Conservation (phyloP, 495 filamentous ascomycete genomes). For the Parathielavia appendiculata region DNA sequence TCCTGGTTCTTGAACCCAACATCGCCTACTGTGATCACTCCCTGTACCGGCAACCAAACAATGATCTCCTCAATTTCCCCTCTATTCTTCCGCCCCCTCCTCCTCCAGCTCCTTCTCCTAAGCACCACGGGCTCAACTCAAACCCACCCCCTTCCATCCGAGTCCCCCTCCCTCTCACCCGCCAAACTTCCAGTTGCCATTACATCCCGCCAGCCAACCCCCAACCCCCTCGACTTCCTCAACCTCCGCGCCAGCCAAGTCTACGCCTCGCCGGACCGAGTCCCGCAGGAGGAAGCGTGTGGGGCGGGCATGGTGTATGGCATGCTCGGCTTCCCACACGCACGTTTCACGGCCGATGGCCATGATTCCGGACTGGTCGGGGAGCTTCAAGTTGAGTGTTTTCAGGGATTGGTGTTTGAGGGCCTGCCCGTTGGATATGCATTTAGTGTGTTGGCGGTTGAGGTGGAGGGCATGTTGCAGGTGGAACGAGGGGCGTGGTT, state of each 20-base stretch:
- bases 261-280: not conserved
- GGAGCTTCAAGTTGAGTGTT: not conserved
- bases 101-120: too few species aligned
- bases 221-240: constrained; percentile 8
- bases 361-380: too few species aligned
- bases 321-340: not conserved
- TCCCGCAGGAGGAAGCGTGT: not conserved
- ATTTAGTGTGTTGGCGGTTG: not conserved
- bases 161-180: too few species aligned
- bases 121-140: too few species aligned
- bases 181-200: too few species aligned
- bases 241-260: constrained; percentile 2
- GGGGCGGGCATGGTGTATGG: not conserved
- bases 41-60: too few species aligned
- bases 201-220: constrained; percentile 9
- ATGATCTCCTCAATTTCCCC: too few species aligned
- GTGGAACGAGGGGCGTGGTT: not conserved
- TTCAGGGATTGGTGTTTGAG: not conserved
- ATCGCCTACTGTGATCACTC: too few species aligned
- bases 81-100: too few species aligned
- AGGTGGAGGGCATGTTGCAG: not conserved
- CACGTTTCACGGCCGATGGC: not conserved
- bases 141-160: too few species aligned
- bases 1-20: too few species aligned
- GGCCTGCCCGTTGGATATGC: not conserved